Evolutionary conservation across 805 yeast genomes (phyloP), one percentile per base, ranked within the genome.

Genomic region (Kodamaea leandrae): DNA sequence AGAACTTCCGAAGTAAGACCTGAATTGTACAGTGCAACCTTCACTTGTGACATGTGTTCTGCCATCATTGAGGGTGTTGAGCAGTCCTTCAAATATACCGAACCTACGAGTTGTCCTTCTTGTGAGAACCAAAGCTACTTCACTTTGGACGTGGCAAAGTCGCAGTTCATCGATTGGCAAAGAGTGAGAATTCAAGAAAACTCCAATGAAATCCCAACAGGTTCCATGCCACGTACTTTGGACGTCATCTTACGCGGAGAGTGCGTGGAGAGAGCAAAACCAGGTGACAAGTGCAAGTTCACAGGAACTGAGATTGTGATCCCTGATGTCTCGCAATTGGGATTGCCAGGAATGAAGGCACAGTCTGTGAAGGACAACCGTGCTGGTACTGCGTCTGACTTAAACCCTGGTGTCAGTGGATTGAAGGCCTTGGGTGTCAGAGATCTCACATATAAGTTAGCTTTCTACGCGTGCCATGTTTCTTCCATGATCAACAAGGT

Each of bases 1-100:
- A 78, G 98, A 60, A 88, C 98, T 0, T 83, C 95, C 16, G 98
- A 93, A 65, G 97, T 93, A 9, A 78, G 98, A 43, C 99, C 99
- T 0, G 99, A 93, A 63, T 73, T 93, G 46, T 87, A 74, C 68
- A 79, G 76, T 45, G 99, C 88, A 10, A 76, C 90, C 19, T 93
- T 93, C 62, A 79, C 86, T 1, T 93, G 99, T 70, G 96, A 87
- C 53, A 68, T 79, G 58, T 93, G 99, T 63, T 77, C 85, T 37
- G 86, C 96, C 0, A 68, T 83, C 1, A 83, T 90, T 13, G 91
- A 86, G 51, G 90, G 88, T 47, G 85, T 93, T 15, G 98, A 93
- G 57, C 99, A 93, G 65, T 78, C 82, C 32, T 93, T 91, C 74
- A 85, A 81, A 57, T 93, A 82, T 65, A 91, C 98, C 8, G 96